These are phyloP conservation scores for Clohesyomyces aquaticus DNA, from an alignment of 495 filamentous ascomycete species.

Conservation along the genomic window DNA sequence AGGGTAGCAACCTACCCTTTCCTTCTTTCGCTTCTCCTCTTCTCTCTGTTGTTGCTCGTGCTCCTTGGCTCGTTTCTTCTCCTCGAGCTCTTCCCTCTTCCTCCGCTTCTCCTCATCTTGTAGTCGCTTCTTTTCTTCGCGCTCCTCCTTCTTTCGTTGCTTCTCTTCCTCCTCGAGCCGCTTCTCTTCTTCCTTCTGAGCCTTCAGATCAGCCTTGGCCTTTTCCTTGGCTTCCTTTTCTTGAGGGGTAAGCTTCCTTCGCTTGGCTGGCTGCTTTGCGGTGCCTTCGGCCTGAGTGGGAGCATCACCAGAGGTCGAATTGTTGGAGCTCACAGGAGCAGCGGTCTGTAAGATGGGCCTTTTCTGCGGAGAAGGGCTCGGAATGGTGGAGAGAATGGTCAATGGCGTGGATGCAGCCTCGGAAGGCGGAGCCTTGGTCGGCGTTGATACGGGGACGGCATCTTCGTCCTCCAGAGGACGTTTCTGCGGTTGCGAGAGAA, in stretches of 20 bases:
- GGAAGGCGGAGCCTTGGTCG: constrained; percentile 16
- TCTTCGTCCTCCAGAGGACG: constrained; percentile 28
- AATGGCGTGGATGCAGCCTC: constrained; percentile 32
- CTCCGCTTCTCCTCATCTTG: constrained; percentile 49
- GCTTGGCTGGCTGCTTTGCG: constrained; percentile 34
- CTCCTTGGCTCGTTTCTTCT: constrained; percentile 52
- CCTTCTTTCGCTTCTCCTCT: constrained; percentile 60
- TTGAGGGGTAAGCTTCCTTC: constrained; percentile 31
- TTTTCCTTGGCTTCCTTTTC: constrained; percentile 42
- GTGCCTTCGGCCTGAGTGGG: background rate
- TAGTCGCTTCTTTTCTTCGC: constrained; percentile 50
- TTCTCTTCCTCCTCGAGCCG: constrained; percentile 40
- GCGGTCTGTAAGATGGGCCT: constrained; percentile 13
- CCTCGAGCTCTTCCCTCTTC: constrained; percentile 51
- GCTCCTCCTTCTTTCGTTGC: constrained; percentile 54
- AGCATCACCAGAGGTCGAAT: constrained; percentile 18
- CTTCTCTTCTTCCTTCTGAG: constrained; percentile 53
- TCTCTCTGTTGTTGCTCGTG: constrained; percentile 49
- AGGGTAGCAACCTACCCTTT: constrained; percentile 39
- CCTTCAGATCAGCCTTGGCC: constrained; percentile 40
- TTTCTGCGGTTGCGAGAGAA: constrained; percentile 25
- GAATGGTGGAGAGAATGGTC: constrained; percentile 40
- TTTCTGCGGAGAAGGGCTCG: constrained; percentile 32
- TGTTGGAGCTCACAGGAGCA: constrained; percentile 35
- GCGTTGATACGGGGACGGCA: constrained; percentile 18